Percentiles rank a stretch among this genome's conserved stretches.
These are phyloP conservation scores for Chytriomyces sp. DNA, from an alignment of 192 early-diverging fungal genomes.

Conservation along the genomic window DNA sequence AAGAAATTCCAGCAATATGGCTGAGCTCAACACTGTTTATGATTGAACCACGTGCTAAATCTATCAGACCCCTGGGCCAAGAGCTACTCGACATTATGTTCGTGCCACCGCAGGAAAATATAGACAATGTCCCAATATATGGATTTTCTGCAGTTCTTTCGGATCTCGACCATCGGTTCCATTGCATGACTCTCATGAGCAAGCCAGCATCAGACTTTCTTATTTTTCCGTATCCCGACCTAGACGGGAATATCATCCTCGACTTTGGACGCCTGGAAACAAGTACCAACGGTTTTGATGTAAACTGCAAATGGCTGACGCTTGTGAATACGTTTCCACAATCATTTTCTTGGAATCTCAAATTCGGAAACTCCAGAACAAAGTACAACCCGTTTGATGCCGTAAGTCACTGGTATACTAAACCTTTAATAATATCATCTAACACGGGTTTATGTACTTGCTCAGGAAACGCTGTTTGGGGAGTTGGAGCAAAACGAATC, in stretches of 20 bases:
- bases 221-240: slow-evolving; percentile 46
- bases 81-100: slow-evolving; percentile 57
- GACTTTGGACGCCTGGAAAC: slow-evolving; percentile 64
- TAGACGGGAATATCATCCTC: slow-evolving; percentile 50
- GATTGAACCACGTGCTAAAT: slow-evolving; percentile 53
- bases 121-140: slow-evolving; percentile 44
- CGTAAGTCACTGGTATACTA: slow-evolving; percentile 14
- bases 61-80: slow-evolving; percentile 43
- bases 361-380: slow-evolving; percentile 47
- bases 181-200: slow-evolving; percentile 52
- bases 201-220: slow-evolving; percentile 51
- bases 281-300: slow-evolving; percentile 37
- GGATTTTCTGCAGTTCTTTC: slow-evolving; percentile 57
- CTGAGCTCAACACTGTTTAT: slow-evolving; percentile 55
- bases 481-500: slow-evolving; percentile 56
- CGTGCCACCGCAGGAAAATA: slow-evolving; percentile 49
- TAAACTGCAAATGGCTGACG: slow-evolving; percentile 50
- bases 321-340: slow-evolving; percentile 54
- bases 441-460: background rate
- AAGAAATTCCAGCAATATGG: slow-evolving; percentile 35
- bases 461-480: slow-evolving; percentile 47
- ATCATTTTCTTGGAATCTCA: slow-evolving; percentile 58
- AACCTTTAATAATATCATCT: background rate
- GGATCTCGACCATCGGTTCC: slow-evolving; percentile 51
- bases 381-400: slow-evolving; percentile 60